A percentile compares a stretch with the other conserved stretches of the same genome.
Conservation (phyloP, 768 basidiomycete species). For the Hericium rajendrae region DNA sequence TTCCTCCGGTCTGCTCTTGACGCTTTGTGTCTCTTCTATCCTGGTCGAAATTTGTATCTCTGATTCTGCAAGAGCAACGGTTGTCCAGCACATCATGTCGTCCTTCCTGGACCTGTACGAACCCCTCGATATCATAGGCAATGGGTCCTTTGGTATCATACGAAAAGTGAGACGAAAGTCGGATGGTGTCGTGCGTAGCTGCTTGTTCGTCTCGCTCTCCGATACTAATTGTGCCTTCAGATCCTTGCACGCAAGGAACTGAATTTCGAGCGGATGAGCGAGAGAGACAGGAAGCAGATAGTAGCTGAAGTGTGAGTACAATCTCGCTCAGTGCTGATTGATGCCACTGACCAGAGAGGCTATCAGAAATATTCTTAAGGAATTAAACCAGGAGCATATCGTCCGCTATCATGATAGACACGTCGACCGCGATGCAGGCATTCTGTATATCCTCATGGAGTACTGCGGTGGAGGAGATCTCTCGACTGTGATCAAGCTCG, state of each 20-base stretch:
- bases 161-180: constrained; percentile 82
- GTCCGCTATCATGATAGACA: constrained; percentile 91
- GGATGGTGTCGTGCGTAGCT: constrained; percentile 64
- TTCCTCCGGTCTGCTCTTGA: background rate
- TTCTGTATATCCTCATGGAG: constrained; percentile 98
- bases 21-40: background rate
- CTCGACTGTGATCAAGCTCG: constrained; percentile 75
- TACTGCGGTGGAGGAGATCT: constrained; percentile 97
- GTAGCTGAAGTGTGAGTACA: constrained; percentile 89
- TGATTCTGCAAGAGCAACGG: background rate
- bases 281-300: constrained; percentile 93
- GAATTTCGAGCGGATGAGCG: constrained; percentile 95
- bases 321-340: background rate
- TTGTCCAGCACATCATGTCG: constrained; percentile 14
- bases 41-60: background rate
- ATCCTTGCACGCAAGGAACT: constrained; percentile 89
- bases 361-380: constrained; percentile 88
- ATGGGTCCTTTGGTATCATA: constrained; percentile 96
- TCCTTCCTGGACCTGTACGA: constrained; percentile 70
- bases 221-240: constrained; percentile 26
- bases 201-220: constrained; percentile 1
- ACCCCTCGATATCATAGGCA: constrained; percentile 86
- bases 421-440: constrained; percentile 83
- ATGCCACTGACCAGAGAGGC: background rate
- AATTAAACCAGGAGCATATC: constrained; percentile 90